A percentile compares a stretch with the other conserved stretches of the same genome.
phyloP scores from a whole-genome alignment of 1,284 basidiomycete species.

The Malassezia sp. region DNA sequence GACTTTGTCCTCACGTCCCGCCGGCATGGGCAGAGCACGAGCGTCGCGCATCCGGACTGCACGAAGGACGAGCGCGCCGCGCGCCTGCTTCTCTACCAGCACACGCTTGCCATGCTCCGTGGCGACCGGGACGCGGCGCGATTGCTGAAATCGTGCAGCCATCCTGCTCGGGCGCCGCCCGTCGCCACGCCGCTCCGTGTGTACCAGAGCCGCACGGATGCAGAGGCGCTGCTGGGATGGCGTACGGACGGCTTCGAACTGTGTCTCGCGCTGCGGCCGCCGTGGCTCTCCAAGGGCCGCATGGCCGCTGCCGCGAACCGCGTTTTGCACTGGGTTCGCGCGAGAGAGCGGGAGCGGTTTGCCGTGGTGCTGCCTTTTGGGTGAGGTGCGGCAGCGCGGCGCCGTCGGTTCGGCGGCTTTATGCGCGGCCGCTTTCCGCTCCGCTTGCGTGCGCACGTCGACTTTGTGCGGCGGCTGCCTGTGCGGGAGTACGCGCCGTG shows the following conservation, averaged over 20 bases:
- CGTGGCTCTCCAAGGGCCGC: conserved; percentile 66
- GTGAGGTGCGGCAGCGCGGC: too few species aligned
- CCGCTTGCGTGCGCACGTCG: too few species aligned
- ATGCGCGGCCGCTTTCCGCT: too few species aligned
- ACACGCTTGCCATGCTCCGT: conserved; percentile 4
- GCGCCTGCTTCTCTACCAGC: conserved; percentile 7
- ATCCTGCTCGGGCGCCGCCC: too few species aligned
- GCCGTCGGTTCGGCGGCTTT: too few species aligned
- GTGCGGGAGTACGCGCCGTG: too few species aligned
- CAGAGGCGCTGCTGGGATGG: conserved; percentile 65
- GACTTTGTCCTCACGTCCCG: conserved; percentile 93
- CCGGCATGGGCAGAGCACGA: conserved; percentile 17
- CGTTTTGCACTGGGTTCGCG: conserved; percentile 2
- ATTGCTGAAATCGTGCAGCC: too few species aligned
- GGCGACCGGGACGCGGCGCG: conserved; percentile 3
- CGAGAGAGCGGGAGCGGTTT: conserved; percentile 1
- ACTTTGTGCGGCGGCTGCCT: too few species aligned
- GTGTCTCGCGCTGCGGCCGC: conserved; percentile 68
- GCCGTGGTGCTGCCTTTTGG: conserved; percentile 8
- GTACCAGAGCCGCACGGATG: conserved; percentile 63
- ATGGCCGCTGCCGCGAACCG: conserved; percentile 75
- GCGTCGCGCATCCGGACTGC: not conserved
- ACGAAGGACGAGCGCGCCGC: not conserved
- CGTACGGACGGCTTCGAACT: conserved; percentile 85
- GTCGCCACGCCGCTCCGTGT: conserved; percentile 6